These are phyloP conservation scores for Botrytis squamosa DNA, from an alignment of 2,329 filamentous ascomycete genomes.

Conservation along the genomic window DNA sequence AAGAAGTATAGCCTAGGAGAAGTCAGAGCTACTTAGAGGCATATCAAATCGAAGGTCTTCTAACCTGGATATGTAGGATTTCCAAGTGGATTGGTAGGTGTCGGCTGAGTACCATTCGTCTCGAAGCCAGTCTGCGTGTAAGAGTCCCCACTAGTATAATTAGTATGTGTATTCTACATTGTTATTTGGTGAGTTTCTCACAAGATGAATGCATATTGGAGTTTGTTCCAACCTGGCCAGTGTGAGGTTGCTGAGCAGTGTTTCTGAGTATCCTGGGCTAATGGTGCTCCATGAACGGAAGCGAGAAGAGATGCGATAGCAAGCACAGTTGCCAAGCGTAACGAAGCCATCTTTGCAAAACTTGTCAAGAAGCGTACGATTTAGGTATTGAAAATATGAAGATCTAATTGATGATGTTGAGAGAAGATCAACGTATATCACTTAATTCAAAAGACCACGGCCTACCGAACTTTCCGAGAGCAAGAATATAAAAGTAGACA, in stretches of 20 bases:
- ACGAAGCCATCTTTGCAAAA: not conserved
- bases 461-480: not conserved
- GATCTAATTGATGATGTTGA: too few relatives aligned
- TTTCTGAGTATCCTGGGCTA: not conserved
- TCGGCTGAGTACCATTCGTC: constrained; percentile 38
- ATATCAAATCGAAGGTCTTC: not conserved
- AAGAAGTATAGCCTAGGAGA: constrained; percentile 36
- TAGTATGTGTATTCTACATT: not conserved
- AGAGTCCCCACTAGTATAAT: constrained; percentile 42
- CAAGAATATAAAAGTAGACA: not conserved
- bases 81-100: constrained; percentile 42
- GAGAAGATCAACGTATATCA: too few relatives aligned
- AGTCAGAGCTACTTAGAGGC: not conserved
- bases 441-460: not conserved
- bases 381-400: not conserved
- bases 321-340: not conserved
- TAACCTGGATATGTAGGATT: constrained; percentile 43
- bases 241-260: constrained; percentile 33
- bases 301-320: not conserved
- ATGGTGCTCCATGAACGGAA: constrained; percentile 5
- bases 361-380: not conserved
- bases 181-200: constrained; percentile 31
- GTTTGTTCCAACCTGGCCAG: constrained; percentile 42
- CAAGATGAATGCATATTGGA: constrained; percentile 47
- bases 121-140: constrained; percentile 44